phyloP scores from a whole-genome alignment of 2,329 filamentous ascomycete genomes.

The Xenosphaeropsis pyriputrescens region DNA sequence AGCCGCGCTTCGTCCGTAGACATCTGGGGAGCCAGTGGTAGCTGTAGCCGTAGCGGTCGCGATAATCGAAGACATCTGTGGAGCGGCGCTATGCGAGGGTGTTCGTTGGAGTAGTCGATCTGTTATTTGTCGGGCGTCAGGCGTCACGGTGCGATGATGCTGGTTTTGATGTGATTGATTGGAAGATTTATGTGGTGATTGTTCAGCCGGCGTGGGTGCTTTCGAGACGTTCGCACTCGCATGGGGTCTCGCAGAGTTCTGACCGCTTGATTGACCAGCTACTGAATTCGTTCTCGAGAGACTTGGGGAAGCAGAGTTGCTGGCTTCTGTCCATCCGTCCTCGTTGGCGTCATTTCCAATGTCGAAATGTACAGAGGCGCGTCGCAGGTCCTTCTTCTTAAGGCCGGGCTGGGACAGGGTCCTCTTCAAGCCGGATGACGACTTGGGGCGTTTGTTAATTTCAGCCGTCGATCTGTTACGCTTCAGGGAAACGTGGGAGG shows the following conservation, averaged over 20 bases:
- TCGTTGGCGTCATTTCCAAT: slow-evolving; percentile 26
- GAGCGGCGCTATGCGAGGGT: slow-evolving; percentile 44
- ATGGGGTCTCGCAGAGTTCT: slow-evolving; percentile 27
- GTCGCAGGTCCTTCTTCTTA: slow-evolving; percentile 23
- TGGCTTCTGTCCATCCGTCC: slow-evolving; percentile 55
- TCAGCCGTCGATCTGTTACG: slow-evolving; percentile 46
- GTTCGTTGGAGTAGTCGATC: slow-evolving; percentile 51
- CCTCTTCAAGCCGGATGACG: slow-evolving; percentile 33
- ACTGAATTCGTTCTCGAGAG: slow-evolving; percentile 33
- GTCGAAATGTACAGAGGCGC: slow-evolving; percentile 43
- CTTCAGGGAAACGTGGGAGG: slow-evolving; percentile 38
- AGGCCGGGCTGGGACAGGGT: slow-evolving; percentile 30
- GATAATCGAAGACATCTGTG: slow-evolving; percentile 45
- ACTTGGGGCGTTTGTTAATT: slow-evolving; percentile 32
- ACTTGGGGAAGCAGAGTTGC: slow-evolving; percentile 45
- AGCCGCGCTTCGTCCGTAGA: slow-evolving; percentile 9
- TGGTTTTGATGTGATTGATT: slow-evolving; percentile 9
- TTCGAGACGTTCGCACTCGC: slow-evolving; percentile 16
- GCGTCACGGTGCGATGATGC: slow-evolving; percentile 25
- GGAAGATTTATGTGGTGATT: slow-evolving; percentile 7
- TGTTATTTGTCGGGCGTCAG: slow-evolving; percentile 52
- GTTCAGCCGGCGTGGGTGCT: slow-evolving; percentile 11
- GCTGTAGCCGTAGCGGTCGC: slow-evolving; percentile 30
- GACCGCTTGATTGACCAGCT: slow-evolving; percentile 27
- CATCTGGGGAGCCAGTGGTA: slow-evolving; percentile 20